Evolutionary conservation across 2,329 filamentous ascomycete genomes (phyloP).

Genomic region (Pseudodiploospora longispora): DNA sequence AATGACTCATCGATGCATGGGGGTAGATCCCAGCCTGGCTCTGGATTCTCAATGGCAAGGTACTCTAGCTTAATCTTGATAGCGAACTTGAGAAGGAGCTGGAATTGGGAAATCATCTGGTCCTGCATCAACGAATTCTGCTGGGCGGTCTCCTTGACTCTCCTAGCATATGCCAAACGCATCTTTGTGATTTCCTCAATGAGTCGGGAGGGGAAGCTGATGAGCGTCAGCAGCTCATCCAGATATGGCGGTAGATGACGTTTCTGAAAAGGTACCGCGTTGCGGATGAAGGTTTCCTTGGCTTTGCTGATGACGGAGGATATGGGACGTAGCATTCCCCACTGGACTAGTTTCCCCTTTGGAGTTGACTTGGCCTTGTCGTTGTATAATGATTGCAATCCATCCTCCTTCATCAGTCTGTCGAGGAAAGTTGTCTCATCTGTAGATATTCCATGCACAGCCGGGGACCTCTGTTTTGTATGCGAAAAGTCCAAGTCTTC

Average conservation of each 20-base stretch:
- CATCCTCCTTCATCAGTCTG: constrained; percentile 90
- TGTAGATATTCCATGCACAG: constrained; percentile 57
- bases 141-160: constrained; percentile 90
- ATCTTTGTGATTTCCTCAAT: constrained; percentile 96
- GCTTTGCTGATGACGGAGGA: constrained; percentile 86
- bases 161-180: constrained; percentile 81
- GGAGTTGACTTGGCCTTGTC: constrained; percentile 41
- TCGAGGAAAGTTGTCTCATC: constrained; percentile 94
- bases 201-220: constrained; percentile 92
- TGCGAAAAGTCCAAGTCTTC: constrained; percentile 86
- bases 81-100: constrained; percentile 83
- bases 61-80: constrained; percentile 91
- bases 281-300: constrained; percentile 82
- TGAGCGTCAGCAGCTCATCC: constrained; percentile 87
- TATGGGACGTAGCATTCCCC: constrained; percentile 78
- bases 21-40: constrained; percentile 90
- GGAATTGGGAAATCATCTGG: constrained; percentile 96
- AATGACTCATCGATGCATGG: constrained; percentile 97
- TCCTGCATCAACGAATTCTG: constrained; percentile 92
- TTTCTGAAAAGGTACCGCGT: constrained; percentile 75
- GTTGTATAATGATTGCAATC: constrained; percentile 82
- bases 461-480: constrained; percentile 58
- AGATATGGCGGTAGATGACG: constrained; percentile 93
- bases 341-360: constrained; percentile 65
- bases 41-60: constrained; percentile 70